These are phyloP conservation scores for Monosporozyma unispora DNA, from an alignment of 805 yeast genomes.

Conservation along the genomic window DNA sequence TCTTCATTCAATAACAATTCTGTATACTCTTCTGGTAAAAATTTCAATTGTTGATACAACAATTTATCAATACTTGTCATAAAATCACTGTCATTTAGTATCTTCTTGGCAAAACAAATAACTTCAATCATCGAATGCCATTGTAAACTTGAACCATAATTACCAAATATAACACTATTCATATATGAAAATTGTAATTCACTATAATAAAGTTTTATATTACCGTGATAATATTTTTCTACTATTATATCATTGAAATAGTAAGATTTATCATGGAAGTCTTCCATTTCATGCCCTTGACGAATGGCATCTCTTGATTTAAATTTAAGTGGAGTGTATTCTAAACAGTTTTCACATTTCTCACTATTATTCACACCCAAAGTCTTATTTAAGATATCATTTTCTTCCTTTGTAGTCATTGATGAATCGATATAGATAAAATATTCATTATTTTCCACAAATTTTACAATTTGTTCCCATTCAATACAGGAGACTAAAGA, in stretches of 20 bases:
- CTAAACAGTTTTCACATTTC: slow-evolving; percentile 1
- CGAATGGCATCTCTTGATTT: slow-evolving; percentile 26
- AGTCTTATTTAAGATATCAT: background rate
- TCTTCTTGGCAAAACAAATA: slow-evolving; percentile 13
- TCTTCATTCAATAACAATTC: slow-evolving; percentile 16
- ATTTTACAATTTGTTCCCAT: slow-evolving; percentile 8
- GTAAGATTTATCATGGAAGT: slow-evolving; percentile 55
- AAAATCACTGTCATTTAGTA: slow-evolving; percentile 1
- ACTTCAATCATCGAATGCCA: slow-evolving; percentile 49
- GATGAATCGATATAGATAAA: slow-evolving; percentile 22
- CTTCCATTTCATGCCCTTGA: slow-evolving; percentile 36
- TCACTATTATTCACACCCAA: background rate
- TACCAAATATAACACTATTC: slow-evolving; percentile 45
- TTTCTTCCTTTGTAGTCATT: slow-evolving; percentile 24
- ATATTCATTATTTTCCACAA: background rate
- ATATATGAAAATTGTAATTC: slow-evolving; percentile 49
- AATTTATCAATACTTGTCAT: slow-evolving; percentile 12
- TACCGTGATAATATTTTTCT: slow-evolving; percentile 14
- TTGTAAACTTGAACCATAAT: slow-evolving; percentile 53
- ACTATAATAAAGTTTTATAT: slow-evolving; percentile 33
- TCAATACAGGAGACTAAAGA: slow-evolving; percentile 9
- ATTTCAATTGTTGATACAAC: slow-evolving; percentile 13
- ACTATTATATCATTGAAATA: slow-evolving; percentile 35
- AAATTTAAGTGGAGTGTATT: slow-evolving; percentile 21
- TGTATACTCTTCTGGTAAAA: slow-evolving; percentile 20